Base-by-base conservation (phyloP, 2,329 filamentous ascomycete species). In the Penicillium sp. region DNA sequence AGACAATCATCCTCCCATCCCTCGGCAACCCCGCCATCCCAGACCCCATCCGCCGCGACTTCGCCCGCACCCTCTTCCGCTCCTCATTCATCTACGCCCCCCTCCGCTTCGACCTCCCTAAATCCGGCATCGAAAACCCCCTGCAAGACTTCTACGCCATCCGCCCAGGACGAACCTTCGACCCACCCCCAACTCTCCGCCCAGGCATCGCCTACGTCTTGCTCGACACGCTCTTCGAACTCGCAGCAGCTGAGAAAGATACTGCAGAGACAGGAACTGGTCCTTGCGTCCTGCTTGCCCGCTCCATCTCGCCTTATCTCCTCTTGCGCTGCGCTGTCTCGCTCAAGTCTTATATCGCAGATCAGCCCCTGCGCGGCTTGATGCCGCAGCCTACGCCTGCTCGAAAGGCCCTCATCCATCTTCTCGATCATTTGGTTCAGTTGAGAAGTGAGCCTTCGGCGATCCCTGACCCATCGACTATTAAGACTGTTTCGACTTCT, bases 321-420 rank as follows among this genome's bases (percentile, higher is more conserved):
- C 88, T 97, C 42, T 78, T 96, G 2, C 86, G 94, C 3, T 86
- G 89, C 11, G 91, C 89, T 0, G 78, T 96, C 14, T 87, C 90
- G 0, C 75, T 97, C n/a, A 87, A 90, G 52, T 81, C 87, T 1
- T 97, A 96, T 68, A 87, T 95, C 43, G 89, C 92, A 4, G 94
- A 99, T 71, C 93, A 97, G 68, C 92, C 93, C 1, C 78, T 99
- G 18, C 83, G 94, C 13, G 92, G 94, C 0, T 83, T 87, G 46
- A 94, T 95, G 86, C 94, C 94, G 4, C 90, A 94, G 69, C 93
- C 93, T 0, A 79, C 90, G 5, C 87, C 85, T 8, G 90, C 96
- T 67, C 83, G 90, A 41, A 87, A 83, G 57, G 94, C 96, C 68
- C 76, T 99, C 10, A 69, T 89, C 4, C 88, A 89, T 65, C 80